Base-by-base conservation (phyloP, 2,329 filamentous ascomycete species). In the Aureobasidium pullulans region DNA sequence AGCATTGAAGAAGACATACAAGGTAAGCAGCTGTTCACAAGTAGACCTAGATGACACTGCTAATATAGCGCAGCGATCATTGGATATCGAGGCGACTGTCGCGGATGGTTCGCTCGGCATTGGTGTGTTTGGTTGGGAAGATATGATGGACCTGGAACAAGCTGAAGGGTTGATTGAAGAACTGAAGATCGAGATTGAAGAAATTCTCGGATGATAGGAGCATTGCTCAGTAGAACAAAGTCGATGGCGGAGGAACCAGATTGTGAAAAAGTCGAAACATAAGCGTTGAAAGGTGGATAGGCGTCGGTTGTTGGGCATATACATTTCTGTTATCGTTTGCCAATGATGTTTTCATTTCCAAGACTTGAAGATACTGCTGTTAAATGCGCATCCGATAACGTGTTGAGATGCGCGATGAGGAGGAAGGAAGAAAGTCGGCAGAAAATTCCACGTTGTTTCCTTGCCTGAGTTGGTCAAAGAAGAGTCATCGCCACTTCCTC, bases 61-160 rank as follows among this genome's bases (percentile, higher is more conserved):
- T 71, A 61, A 67, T 42, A 19, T 34, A 53, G 23, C 57, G 47
- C 64, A 83, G 79, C 74, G 79, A 63, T 75, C 80, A 9, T 64
- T 84, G 31, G 82, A 85, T 66, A 66, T 84, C 11, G 82, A 84
- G 70, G 76, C 77, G 8, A 79, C 79, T 8, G 68, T 83, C 16
- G 68, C 73, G 7, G 68, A 76, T 37, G 76, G 77, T n/a, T 68
- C 64, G 6, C 66, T 85, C 60, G 77, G 80, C 64, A 71, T 84
- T 43, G 81, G 81, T 13, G 65, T 83, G 7, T 84, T 84, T 68
- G 77, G 72, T 19, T 74, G 76, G 4, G 69, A 69, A 40, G 70
- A 70, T 6, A 75, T 80, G 72, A 36, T 81, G 42, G 66, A 67
- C 28, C 62, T 77, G 50, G 62, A 70, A 5, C 66, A 68, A 39